Evolutionary conservation across 805 yeast genomes (phyloP), one percentile per base, ranked within the genome.

Genomic region (Ogataea degrootiae): DNA sequence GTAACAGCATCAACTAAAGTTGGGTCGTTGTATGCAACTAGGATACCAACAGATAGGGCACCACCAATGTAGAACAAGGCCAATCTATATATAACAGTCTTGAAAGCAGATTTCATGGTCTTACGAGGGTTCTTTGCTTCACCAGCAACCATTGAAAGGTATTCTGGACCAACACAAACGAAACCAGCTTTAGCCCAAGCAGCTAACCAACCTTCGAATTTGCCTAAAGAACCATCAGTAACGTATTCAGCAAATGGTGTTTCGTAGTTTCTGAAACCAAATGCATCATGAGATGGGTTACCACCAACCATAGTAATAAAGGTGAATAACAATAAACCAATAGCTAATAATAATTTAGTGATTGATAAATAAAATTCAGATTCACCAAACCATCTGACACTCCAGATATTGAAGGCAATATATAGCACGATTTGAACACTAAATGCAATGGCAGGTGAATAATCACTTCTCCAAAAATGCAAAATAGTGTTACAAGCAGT

Each of bases 281-380:
- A 77, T 5, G 70, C 76, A 52, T 76, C 77, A 40, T 70, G 72
- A 35, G 66, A 56, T 2, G 82, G 82, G 54, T 77, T 76, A 40
- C 82, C 82, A 17, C 82, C 82, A 45, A 75, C 76, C 82, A 77
- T 77, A 38, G 77, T 72, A 48, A 77, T 59, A 54, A 77, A 73
- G 6, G 80, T 75, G 62, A 75, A 77, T 40, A 76, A 53, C 44
- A 77, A 62, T 38, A 77, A 66, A 1, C 79, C 81, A 14, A 74
- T 60, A 34, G 78, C 75, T 46, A 77, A 60, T 19, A 76, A 53
- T 48, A 77, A 69, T 53, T 77, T 77, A 8, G 75, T 74, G n/a
- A 77, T 59, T 38, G 69, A 59, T 26, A 68, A 60, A 71, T 72
- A 72, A 48, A 76, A 76, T 56, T 76, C 81, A 31, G 70, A 65